phyloP scores from a whole-genome alignment of 208 protist genomes.

The Leishmania arabica region DNA sequence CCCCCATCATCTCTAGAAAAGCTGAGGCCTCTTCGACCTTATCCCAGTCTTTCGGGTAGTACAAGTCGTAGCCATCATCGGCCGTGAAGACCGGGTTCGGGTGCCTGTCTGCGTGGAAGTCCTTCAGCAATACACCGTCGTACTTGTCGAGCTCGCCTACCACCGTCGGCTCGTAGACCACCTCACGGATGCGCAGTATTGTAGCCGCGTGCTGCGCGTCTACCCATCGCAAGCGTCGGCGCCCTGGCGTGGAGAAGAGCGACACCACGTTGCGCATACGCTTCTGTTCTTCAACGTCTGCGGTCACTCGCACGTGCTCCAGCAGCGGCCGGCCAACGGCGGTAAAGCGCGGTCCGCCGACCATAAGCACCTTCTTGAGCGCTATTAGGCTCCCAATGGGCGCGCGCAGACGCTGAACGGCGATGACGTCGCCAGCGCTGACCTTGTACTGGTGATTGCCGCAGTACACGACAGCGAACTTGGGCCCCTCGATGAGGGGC shows the following conservation, averaged over 20 bases:
- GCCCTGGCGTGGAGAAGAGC: slow-evolving; percentile 69
- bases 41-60: slow-evolving; percentile 60
- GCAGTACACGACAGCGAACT: slow-evolving; percentile 91
- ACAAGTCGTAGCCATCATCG: slow-evolving; percentile 70
- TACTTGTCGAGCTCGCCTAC: slow-evolving; percentile 89
- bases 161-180: slow-evolving; percentile 74
- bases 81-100: slow-evolving; percentile 65
- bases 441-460: slow-evolving; percentile 93
- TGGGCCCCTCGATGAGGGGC: slow-evolving; percentile 59
- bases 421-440: slow-evolving; percentile 78
- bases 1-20: slow-evolving; percentile 68
- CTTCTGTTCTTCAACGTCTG: slow-evolving; percentile 91
- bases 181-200: slow-evolving; percentile 78
- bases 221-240: slow-evolving; percentile 69
- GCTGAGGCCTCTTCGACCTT: slow-evolving; percentile 63
- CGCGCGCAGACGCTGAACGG: slow-evolving; percentile 74
- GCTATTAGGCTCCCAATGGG: slow-evolving; percentile 80
- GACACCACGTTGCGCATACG: slow-evolving; percentile 88
- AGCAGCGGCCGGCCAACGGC: slow-evolving; percentile 89
- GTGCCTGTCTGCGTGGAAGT: slow-evolving; percentile 46
- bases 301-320: slow-evolving; percentile 58
- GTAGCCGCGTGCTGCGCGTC: slow-evolving; percentile 81
- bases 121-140: slow-evolving; percentile 46
- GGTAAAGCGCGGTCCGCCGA: slow-evolving; percentile 85
- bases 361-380: slow-evolving; percentile 90